These are phyloP conservation scores for Globisporangium acanthophoron DNA, from an alignment of 352 stramenopile species.

Conservation along the genomic window DNA sequence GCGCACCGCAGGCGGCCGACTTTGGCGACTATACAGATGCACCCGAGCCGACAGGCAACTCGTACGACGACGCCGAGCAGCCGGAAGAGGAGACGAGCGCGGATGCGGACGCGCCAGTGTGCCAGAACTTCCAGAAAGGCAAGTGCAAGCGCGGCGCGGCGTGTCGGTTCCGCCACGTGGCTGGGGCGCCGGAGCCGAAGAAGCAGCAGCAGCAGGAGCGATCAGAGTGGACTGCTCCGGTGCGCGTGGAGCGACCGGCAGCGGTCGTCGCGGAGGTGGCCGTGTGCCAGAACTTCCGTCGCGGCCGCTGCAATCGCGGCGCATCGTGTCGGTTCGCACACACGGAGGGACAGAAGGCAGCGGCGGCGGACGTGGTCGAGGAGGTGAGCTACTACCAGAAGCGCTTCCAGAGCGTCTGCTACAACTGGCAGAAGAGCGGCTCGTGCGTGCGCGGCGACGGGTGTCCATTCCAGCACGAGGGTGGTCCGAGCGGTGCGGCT, in stretches of 20 bases:
- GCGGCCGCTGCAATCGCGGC: slow-evolving; percentile 34
- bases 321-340: slow-evolving; percentile 56
- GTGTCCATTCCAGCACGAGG: slow-evolving; percentile 50
- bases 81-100: slow-evolving; percentile 33
- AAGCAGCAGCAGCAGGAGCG: slow-evolving; percentile 11
- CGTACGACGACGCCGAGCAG: slow-evolving; percentile 3
- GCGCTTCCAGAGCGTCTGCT: slow-evolving; percentile 57
- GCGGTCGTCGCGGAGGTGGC: slow-evolving; percentile 39
- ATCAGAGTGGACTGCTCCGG: slow-evolving; percentile 17
- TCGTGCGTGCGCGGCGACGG: slow-evolving; percentile 34
- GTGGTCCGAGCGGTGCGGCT: neutral
- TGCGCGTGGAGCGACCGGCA: slow-evolving; percentile 29
- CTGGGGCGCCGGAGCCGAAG: slow-evolving; percentile 10
- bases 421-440: slow-evolving; percentile 50
- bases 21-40: slow-evolving; percentile 3
- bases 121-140: slow-evolving; percentile 61
- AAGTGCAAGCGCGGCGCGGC: slow-evolving; percentile 59
- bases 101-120: slow-evolving; percentile 43
- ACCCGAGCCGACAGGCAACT: slow-evolving; percentile 1
- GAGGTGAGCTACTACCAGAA: slow-evolving; percentile 61
- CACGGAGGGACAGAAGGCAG: slow-evolving; percentile 12
- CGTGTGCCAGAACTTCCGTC: slow-evolving; percentile 49
- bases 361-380: slow-evolving; percentile 26
- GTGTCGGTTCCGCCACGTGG: slow-evolving; percentile 59
- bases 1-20: slow-evolving; percentile 6